A percentile compares a stretch with the other conserved stretches of the same genome.
Conservation (phyloP, 495 filamentous ascomycete species). For the Aspergillus olivimuriae region DNA sequence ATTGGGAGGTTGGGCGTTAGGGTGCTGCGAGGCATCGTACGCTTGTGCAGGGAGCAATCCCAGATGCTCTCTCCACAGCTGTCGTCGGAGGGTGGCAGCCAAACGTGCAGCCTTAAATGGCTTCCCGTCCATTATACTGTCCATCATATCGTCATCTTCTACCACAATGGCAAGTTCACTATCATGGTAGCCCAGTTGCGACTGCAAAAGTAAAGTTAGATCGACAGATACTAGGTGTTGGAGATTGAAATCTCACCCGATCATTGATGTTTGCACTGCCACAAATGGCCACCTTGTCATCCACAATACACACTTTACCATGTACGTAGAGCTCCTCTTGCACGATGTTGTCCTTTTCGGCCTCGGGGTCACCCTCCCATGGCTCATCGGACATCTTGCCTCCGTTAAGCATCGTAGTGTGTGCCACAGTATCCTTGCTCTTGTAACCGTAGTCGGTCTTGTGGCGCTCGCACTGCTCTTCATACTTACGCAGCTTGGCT, state of each 20-base stretch:
- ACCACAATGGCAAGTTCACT: slow-evolving; percentile 90
- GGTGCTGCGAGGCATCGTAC: slow-evolving; percentile 61
- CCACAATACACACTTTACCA: slow-evolving; percentile 79
- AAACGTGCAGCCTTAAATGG: slow-evolving; percentile 68
- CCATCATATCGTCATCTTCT: slow-evolving; percentile 72
- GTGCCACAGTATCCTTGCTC: slow-evolving; percentile 65
- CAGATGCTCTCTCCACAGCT: slow-evolving; percentile 90
- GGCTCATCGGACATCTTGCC: slow-evolving; percentile 59
- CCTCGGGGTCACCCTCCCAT: slow-evolving; percentile 65
- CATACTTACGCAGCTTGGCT: slow-evolving; percentile 59
- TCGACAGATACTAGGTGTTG: background rate
- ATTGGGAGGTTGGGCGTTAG: slow-evolving; percentile 77
- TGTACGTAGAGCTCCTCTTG: slow-evolving; percentile 96
- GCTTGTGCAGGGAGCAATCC: slow-evolving; percentile 72
- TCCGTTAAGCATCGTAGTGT: slow-evolving; percentile 71
- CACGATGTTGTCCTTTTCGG: slow-evolving; percentile 78
- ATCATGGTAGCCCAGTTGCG: slow-evolving; percentile 84
- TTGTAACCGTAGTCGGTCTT: slow-evolving; percentile 30
- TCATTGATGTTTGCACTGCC: slow-evolving; percentile 92
- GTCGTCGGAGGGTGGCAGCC: slow-evolving; percentile 73
- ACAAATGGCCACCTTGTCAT: slow-evolving; percentile 76
- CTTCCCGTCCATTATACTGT: slow-evolving; percentile 70
- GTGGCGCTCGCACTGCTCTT: slow-evolving; percentile 42
- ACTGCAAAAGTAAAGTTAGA: slow-evolving; percentile 32
- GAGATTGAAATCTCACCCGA: slow-evolving; percentile 41